A percentile compares a stretch with the other conserved stretches of the same genome.
phyloP scores from a whole-genome alignment of 768 basidiomycete species.

The Panellus pusillus region DNA sequence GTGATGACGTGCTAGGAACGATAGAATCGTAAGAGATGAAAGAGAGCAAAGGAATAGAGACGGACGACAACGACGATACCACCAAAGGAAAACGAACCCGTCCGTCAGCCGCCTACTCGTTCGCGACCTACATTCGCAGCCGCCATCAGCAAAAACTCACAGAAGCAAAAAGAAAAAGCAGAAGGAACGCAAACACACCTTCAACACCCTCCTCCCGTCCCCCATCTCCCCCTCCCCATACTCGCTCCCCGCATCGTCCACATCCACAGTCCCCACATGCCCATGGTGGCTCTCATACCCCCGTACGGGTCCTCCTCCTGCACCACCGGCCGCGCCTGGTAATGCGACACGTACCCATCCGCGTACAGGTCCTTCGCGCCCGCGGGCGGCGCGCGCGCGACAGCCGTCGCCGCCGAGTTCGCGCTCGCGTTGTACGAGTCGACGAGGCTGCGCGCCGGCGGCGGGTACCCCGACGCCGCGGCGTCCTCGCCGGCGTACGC shows the following conservation, averaged over 20 bases:
- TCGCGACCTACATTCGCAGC: slow-evolving; percentile 16
- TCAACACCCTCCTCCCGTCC: slow-evolving; percentile 16
- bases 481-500: slow-evolving; percentile 6
- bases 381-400: not conserved
- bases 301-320: slow-evolving; percentile 33
- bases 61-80: not conserved
- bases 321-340: slow-evolving; percentile 22
- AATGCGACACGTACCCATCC: slow-evolving; percentile 21
- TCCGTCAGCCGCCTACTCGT: not conserved
- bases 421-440: slow-evolving; percentile 7
- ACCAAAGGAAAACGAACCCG: not conserved
- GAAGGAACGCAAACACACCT: slow-evolving; percentile 26
- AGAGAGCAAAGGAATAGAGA: not conserved
- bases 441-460: slow-evolving; percentile 14
- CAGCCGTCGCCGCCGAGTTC: not conserved
- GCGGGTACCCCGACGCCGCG: slow-evolving; percentile 8
- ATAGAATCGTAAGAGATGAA: not conserved
- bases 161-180: too few relatives aligned
- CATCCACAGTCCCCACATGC: slow-evolving; percentile 16
- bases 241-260: slow-evolving; percentile 9
- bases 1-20: not conserved
- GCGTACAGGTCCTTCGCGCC: slow-evolving; percentile 9
- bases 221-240: not conserved
- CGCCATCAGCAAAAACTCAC: too few relatives aligned
- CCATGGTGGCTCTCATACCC: slow-evolving; percentile 21